Conservation (phyloP, 1,284 basidiomycete genomes). For the Bondarzewia mesenterica region DNA sequence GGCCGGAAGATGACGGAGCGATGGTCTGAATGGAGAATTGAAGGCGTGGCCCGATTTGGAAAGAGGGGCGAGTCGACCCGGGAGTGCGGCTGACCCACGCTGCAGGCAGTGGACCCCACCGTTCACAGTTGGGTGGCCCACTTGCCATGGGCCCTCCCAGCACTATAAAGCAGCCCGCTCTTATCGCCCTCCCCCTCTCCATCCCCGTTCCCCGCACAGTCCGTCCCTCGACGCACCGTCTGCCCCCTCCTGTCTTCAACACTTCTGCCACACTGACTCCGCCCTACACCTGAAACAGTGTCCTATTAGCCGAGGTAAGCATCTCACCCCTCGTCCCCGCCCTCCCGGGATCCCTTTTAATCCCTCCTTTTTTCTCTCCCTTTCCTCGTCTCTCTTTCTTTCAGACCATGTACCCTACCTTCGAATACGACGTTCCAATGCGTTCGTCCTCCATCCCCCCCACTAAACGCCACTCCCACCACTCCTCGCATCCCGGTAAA, state of each 20-base stretch:
- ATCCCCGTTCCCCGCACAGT: background rate
- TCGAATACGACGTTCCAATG: constrained; percentile 14
- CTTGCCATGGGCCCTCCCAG: too few relatives aligned
- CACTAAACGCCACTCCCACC: constrained; percentile 8
- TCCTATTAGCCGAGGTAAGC: background rate
- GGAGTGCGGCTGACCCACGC: background rate
- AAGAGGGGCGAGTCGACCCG: background rate
- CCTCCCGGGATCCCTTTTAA: background rate
- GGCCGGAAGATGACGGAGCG: background rate
- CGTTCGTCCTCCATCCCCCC: constrained; percentile 4
- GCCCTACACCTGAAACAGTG: background rate
- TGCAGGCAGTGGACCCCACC: too few relatives aligned
- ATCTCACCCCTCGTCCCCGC: constrained; percentile 1
- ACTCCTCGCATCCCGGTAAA: constrained; percentile 12
- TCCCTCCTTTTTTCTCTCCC: background rate
- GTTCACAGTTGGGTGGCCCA: too few relatives aligned
- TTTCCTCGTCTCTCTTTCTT: background rate
- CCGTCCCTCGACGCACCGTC: background rate
- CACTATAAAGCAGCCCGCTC: too few relatives aligned
- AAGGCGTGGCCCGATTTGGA: background rate
- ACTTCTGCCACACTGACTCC: too few relatives aligned
- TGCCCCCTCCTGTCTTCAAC: background rate
- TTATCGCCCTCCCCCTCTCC: too few relatives aligned
- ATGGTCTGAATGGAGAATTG: background rate
- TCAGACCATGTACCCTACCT: constrained; percentile 10